phyloP scores from a whole-genome alignment of 306 rosid genomes.

The Acacia confusa region DNA sequence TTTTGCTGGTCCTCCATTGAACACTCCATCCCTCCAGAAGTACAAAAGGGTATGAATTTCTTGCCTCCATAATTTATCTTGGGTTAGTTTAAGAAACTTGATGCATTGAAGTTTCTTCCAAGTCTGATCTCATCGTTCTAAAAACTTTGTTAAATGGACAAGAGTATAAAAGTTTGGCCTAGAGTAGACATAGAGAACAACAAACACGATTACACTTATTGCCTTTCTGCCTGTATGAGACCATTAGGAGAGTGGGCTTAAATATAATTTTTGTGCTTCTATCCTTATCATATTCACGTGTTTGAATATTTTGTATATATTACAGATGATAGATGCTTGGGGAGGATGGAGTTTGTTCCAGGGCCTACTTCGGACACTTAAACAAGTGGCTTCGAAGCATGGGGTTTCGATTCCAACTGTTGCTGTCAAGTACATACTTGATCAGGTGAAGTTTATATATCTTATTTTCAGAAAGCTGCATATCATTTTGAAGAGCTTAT shows the following conservation, averaged over 20 bases:
- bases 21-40: constrained; percentile 95
- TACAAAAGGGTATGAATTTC: constrained; percentile 75
- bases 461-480: not conserved
- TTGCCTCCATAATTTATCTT: not conserved
- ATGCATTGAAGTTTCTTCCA: not conserved
- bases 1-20: constrained; percentile 82
- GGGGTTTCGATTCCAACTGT: constrained; percentile 80
- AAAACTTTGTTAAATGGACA: not conserved
- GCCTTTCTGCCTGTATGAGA: constrained; percentile 13
- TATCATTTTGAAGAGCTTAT: not conserved
- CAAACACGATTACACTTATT: not conserved
- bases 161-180: not conserved
- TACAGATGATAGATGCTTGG: constrained; percentile 96
- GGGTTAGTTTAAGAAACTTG: constrained; percentile 19
- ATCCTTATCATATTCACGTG: constrained; percentile 11
- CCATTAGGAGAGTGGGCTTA: not conserved
- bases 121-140: constrained; percentile 14
- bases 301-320: constrained; percentile 19
- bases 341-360: constrained; percentile 95
- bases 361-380: constrained; percentile 77
- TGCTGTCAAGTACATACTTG: constrained; percentile 78
- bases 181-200: not conserved
- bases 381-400: constrained; percentile 76
- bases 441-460: constrained; percentile 60
- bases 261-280: constrained; percentile 4